Conservation (phyloP, 768 basidiomycete species). For the Coprinopsis marcescibilis region DNA sequence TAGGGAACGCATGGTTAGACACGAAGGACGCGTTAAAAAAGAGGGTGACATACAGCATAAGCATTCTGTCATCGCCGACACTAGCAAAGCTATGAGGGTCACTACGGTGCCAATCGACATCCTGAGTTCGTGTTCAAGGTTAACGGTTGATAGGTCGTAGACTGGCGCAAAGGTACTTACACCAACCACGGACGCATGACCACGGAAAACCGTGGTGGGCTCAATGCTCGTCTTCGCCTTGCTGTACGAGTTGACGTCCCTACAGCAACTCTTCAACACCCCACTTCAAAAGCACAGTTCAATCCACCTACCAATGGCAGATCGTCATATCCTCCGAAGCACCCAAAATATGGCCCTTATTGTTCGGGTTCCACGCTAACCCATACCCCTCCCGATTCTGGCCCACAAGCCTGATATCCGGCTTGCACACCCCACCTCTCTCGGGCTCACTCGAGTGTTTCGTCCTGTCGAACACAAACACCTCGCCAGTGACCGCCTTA, state of each 20-base stretch:
- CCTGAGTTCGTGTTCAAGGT: constrained; percentile 37
- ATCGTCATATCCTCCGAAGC: constrained; percentile 96
- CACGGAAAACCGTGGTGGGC: constrained; percentile 76
- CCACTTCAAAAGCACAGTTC: neutral
- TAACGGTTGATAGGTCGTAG: too few species aligned
- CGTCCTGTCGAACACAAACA: constrained; percentile 93
- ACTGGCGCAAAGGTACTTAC: constrained; percentile 48
- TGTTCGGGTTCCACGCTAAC: constrained; percentile 85
- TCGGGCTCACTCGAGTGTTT: constrained; percentile 95
- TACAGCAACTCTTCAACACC: constrained; percentile 24
- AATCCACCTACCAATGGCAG: constrained; percentile 72
- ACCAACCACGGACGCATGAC: constrained; percentile 89
- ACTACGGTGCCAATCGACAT: constrained; percentile 92
- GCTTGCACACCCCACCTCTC: constrained; percentile 75
- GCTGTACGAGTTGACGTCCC: constrained; percentile 89
- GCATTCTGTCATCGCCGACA: constrained; percentile 92
- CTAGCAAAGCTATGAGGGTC: constrained; percentile 86
- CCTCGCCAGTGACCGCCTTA: constrained; percentile 86
- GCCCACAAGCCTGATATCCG: constrained; percentile 86
- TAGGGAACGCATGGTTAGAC: constrained; percentile 10
- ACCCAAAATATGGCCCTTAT: constrained; percentile 79
- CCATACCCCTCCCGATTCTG: constrained; percentile 95
- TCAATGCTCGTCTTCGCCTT: constrained; percentile 77
- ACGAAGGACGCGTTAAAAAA: neutral
- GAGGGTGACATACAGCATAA: constrained; percentile 72